Conservation (phyloP, 805 yeast species). For the Torulaspora delbrueckii region DNA sequence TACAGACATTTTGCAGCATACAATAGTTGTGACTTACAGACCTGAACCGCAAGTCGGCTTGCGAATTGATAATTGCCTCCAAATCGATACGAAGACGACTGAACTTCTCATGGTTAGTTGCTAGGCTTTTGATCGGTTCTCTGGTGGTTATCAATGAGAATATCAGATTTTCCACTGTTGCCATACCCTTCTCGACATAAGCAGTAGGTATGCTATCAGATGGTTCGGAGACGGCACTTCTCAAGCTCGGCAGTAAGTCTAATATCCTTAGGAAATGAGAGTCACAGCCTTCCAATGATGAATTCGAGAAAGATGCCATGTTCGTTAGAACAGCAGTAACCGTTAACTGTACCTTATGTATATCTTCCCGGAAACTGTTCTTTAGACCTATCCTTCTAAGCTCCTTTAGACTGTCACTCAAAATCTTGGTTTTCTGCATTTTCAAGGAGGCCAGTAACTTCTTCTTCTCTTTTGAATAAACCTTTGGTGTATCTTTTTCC, state of each 20-base stretch:
- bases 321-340: slow-evolving; percentile 59
- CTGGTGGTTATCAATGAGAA: slow-evolving; percentile 52
- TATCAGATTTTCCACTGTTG: slow-evolving; percentile 67
- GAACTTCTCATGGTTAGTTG: slow-evolving; percentile 20
- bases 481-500: slow-evolving; percentile 71
- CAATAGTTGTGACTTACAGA: slow-evolving; percentile 12
- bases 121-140: slow-evolving; percentile 39
- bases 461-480: slow-evolving; percentile 66
- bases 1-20: slow-evolving; percentile 15
- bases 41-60: slow-evolving; percentile 18
- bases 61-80: slow-evolving; percentile 20
- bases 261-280: slow-evolving; percentile 60
- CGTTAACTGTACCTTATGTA: slow-evolving; percentile 56
- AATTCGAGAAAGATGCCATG: slow-evolving; percentile 42
- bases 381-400: slow-evolving; percentile 73
- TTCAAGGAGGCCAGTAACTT: slow-evolving; percentile 65
- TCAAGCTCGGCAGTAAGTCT: slow-evolving; percentile 75
- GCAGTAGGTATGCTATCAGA: slow-evolving; percentile 67
- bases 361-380: slow-evolving; percentile 58
- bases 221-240: slow-evolving; percentile 56
- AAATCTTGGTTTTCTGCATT: slow-evolving; percentile 70
- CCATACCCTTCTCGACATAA: slow-evolving; percentile 72
- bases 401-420: slow-evolving; percentile 74
- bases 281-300: slow-evolving; percentile 44
- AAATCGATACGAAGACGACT: slow-evolving; percentile 19